These are phyloP conservation scores for Fistulinella staudtii DNA, from an alignment of 1,284 basidiomycete species.

Conservation along the genomic window DNA sequence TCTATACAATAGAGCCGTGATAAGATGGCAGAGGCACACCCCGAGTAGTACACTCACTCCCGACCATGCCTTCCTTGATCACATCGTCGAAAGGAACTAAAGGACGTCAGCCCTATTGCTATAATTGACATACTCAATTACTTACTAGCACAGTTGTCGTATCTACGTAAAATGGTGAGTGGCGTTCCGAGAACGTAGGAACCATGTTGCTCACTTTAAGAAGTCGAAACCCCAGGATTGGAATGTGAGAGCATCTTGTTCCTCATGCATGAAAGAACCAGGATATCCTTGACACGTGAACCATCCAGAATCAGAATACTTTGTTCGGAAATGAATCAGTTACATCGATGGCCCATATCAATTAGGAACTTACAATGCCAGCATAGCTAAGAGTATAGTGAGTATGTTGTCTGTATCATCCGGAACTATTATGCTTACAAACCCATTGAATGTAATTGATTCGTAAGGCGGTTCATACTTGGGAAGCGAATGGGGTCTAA, in stretches of 20 bases:
- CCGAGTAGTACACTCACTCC: conserved; percentile 42
- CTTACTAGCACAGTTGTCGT: conserved; percentile 51
- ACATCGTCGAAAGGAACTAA: conserved; percentile 50
- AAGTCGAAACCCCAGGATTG: conserved; percentile 56
- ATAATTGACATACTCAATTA: neutral
- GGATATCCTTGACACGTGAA: conserved; percentile 31
- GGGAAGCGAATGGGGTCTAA: conserved; percentile 26
- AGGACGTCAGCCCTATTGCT: conserved; percentile 7
- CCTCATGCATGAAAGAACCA: conserved; percentile 28
- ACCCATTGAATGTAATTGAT: conserved; percentile 47
- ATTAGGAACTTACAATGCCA: conserved; percentile 41
- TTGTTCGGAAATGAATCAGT: conserved; percentile 3
- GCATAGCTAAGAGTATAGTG: conserved; percentile 36
- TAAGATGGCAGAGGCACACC: conserved; percentile 1
- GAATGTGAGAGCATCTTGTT: conserved; percentile 29
- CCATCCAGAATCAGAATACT: conserved; percentile 34
- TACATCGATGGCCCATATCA: neutral
- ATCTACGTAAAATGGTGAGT: conserved; percentile 31
- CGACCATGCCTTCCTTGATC: conserved; percentile 48
- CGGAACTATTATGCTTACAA: conserved; percentile 36
- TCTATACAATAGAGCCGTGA: conserved; percentile 27
- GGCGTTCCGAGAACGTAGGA: conserved; percentile 1
- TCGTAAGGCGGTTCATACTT: conserved; percentile 50
- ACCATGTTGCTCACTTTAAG: conserved; percentile 44
- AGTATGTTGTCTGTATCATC: neutral